Evolutionary conservation across 495 filamentous ascomycete species (phyloP), one percentile per base, ranked within the genome.

Genomic region (Gamarada debralockiae): DNA sequence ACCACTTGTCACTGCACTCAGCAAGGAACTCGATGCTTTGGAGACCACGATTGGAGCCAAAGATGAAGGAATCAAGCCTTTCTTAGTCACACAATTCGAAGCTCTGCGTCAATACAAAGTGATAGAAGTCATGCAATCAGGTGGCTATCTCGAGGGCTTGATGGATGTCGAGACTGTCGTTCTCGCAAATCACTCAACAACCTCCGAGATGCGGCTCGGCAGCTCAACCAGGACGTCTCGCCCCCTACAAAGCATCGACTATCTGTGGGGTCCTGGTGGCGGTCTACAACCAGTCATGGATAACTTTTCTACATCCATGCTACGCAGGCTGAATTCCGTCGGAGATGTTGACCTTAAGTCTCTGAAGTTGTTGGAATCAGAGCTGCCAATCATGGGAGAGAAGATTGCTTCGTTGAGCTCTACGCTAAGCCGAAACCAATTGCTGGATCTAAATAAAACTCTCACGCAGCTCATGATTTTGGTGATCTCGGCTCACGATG

Each of bases 51-150:
- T 74, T 15, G 72, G 72, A 52, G 53, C 67, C 29, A 52, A 76
- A 60, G 59, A 65, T 12, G 57, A 48, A 45, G 63, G 48, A 58
- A 74, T 47, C 68, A 75, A 62, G 39, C 76, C 76, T 4, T 78
- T 74, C 58, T 85, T 92, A 55, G 68, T 75, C 10, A 56, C 67
- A 9, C 75, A 84, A 50, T 90, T 90, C 55, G 85, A 89, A 61
- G 69, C 74, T 3, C 59, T 91, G 33, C 76, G 84, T 60, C 81
- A 89, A 62, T 83, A 81, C 51, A 67, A 77, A n/a, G 71, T 70
- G 3, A 59, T 81, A 22, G 65, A 73, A 44, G 59, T 52, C 21
- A 59, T 73, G 23, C 9, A 18, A 29, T 59, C 59, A 0, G 47
- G 54, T 13, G 46, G 58, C 8, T 22, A 23, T 34, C 6, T 9